Evolutionary conservation across 441 rosid species (phyloP), one percentile per base, ranked within the genome.

Genomic region (Populus trichocarpa): DNA sequence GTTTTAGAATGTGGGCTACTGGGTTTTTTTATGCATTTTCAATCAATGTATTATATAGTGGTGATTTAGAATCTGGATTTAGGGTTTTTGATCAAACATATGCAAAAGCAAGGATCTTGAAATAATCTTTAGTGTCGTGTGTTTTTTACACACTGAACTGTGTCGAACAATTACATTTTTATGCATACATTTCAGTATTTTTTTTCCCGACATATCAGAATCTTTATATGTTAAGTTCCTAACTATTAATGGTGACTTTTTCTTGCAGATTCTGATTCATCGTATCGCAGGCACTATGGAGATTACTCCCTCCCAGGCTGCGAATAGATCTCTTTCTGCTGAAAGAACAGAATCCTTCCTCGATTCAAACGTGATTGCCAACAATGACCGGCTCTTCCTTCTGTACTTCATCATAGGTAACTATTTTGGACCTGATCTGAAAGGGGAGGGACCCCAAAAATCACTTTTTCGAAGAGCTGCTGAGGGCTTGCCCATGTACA

Each of bases 401-500:
- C 69, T 86, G 70, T 84, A 84, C 46, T 86, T 86, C 82, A 77
- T 87, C 78, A 70, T 83, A 0, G 88, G 89, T 61, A 85, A 75
- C 71, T 88, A 84, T 78, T 86, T 88, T 42, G 87, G 91, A 35
- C 89, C 88, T 64, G 85, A 85, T 80, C 77, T 88, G 10, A 74
- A 75, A 80, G 36, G 72, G 25, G 76, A 72, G 71, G 38, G 42
- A 10, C 65, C 78, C 6, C 38, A 35, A 11, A 87, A 85, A 69
- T 86, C 89, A 50, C 82, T 82, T 67, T 81, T 86, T 72, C 83
- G 83, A 74, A 83, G 88, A 50, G 80, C 71, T 71, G 72, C 84
- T 1, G 77, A 80, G 78, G 81, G 75, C 71, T 81, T 82, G 28
- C 70, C 70, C 18, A 64, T 40, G 3, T 59, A 75, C 66, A 72